Percentiles rank a stretch among this genome's conserved stretches.
Conservation (phyloP, 305 asterid genomes). For the Plantago coronopus region DNA sequence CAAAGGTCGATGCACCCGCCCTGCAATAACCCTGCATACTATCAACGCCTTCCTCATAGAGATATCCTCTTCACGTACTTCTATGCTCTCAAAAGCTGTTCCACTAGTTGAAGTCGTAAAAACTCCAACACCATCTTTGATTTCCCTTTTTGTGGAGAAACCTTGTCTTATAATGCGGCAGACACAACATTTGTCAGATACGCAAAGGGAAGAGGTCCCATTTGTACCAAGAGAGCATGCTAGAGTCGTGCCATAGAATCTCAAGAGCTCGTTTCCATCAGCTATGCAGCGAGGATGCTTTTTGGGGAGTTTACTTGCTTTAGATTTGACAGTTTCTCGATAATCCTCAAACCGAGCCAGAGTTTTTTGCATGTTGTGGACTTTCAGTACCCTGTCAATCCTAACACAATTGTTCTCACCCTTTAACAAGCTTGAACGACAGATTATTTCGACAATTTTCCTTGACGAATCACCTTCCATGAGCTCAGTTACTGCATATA, state of each 20-base stretch:
- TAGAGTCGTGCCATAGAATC: conserved; percentile 75
- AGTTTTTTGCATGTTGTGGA: conserved; percentile 76
- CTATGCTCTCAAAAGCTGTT: conserved; percentile 63
- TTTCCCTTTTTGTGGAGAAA: conserved; percentile 55
- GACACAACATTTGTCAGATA: conserved; percentile 62
- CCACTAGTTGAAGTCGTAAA: conserved; percentile 83
- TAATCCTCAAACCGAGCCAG: conserved; percentile 75
- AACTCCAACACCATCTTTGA: conserved; percentile 69
- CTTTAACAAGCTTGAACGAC: conserved; percentile 72
- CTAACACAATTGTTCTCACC: conserved; percentile 58
- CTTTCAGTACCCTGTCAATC: conserved; percentile 70
- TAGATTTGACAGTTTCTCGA: conserved; percentile 63
- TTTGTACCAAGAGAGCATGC: conserved; percentile 66
- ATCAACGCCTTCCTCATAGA: conserved; percentile 57
- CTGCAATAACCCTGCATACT: conserved; percentile 83
- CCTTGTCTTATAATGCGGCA: conserved; percentile 68
- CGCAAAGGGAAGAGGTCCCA: conserved; percentile 74
- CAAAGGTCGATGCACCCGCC: conserved; percentile 81
- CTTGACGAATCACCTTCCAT: conserved; percentile 86
- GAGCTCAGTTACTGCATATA: conserved; percentile 65
- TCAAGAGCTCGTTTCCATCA: conserved; percentile 80
- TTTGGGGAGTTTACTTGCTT: conserved; percentile 75
- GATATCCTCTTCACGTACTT: conserved; percentile 30
- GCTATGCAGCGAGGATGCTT: conserved; percentile 91
- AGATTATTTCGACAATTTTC: conserved; percentile 82